Evolutionary conservation across 768 basidiomycete genomes (phyloP), one percentile per base, ranked within the genome.

Genomic region (Agaricus sinodeliciosus): DNA sequence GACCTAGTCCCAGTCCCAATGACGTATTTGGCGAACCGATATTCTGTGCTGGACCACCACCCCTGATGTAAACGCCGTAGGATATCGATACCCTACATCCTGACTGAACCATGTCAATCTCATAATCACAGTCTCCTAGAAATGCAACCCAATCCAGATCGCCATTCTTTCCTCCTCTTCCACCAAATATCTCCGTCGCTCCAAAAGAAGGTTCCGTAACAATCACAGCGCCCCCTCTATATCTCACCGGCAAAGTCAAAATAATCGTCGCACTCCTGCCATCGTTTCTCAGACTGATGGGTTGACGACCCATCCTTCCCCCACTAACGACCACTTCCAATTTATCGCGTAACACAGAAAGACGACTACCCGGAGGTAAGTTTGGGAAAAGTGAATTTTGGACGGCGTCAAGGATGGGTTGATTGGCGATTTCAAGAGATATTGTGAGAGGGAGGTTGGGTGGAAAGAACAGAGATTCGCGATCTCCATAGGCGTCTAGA

Each of bases 121-220:
- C 85, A 58, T 83, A 81, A 16, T 88, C 82, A 67, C 86, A 88
- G 57, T 89, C 87, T 4, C 80, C 74, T 46, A 82, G 70, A 69
- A 86, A 85, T 16, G 86, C 88, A 0, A 81, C 75, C 89, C 89
- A 91, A 55, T 91, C 87, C 55, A 90, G 74, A 58, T 85, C 79
- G 4, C 78, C 84, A 28, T 71, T 69, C 60, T 83, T 82, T 35
- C 84, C 79, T 8, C 80, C 82, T 0, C 79, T 69, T 5, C 78
- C 82, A 40, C 73, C 72, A 67, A 84, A 90, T 55, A 69, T 78
- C 62, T 91, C 87, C 16, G 37, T 54, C 49, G 79, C 75, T 6
- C 65, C 63, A 0, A 78, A 80, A 1, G 82, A 79, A 2, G 69
- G 58, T 60, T 81, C 77, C 16, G 76, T 78, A 36, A 90, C 69